phyloP scores from a whole-genome alignment of 352 stramenopile genomes.

The Phytophthora citrophthora region DNA sequence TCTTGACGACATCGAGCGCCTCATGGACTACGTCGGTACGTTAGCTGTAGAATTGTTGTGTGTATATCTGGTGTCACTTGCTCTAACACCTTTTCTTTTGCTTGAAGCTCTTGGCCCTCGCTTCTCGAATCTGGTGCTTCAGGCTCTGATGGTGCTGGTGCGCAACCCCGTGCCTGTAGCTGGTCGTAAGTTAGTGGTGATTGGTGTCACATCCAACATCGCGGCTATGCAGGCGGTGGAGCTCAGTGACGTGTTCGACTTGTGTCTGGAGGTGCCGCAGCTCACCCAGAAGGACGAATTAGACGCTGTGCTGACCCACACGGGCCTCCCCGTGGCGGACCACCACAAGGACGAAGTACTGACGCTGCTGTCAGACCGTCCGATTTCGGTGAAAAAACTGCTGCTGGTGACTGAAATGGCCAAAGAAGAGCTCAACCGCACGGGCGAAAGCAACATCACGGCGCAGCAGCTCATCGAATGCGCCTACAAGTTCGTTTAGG shows the following conservation, averaged over 20 bases:
- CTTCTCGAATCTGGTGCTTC: conserved; percentile 98
- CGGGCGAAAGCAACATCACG: conserved; percentile 73
- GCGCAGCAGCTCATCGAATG: conserved; percentile 84
- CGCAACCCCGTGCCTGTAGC: conserved; percentile 96
- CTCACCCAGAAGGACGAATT: conserved; percentile 92
- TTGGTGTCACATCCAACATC: conserved; percentile 95
- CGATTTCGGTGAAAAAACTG: conserved; percentile 99
- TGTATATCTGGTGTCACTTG: neutral
- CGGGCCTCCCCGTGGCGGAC: conserved; percentile 78
- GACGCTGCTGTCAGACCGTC: conserved; percentile 82
- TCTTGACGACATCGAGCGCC: conserved; percentile 99
- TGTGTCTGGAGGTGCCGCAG: conserved; percentile 93
- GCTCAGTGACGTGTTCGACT: conserved; percentile 94
- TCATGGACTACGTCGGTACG: conserved; percentile 97
- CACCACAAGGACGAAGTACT: conserved; percentile 74
- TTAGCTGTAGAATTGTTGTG: conserved; percentile 1
- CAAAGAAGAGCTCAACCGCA: conserved; percentile 83
- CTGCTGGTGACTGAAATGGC: conserved; percentile 98
- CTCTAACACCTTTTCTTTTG: conserved; percentile 11
- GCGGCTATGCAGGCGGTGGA: conserved; percentile 93
- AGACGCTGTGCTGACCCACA: conserved; percentile 83
- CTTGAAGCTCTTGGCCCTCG: conserved; percentile 90
- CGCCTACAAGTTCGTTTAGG: conserved; percentile 80
- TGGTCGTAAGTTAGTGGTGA: conserved; percentile 95
- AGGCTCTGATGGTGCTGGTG: conserved; percentile 98